phyloP scores from a whole-genome alignment of 805 yeast genomes.

The Clavispora santaluciae region DNA sequence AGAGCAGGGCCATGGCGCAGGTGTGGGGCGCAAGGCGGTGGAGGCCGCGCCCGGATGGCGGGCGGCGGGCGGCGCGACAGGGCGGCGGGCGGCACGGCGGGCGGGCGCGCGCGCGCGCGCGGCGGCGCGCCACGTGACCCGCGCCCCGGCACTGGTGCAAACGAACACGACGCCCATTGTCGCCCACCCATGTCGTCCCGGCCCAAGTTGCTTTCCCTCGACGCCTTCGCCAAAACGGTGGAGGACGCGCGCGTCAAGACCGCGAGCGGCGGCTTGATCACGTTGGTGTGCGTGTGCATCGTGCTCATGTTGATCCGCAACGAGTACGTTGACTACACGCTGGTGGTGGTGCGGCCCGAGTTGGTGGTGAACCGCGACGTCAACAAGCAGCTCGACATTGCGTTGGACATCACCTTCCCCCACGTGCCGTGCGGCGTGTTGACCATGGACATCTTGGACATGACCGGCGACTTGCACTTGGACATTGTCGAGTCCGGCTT shows the following conservation, averaged over 20 bases:
- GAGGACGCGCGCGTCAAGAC: slow-evolving; percentile 91
- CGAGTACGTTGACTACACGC: slow-evolving; percentile 74
- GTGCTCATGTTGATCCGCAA: slow-evolving; percentile 59
- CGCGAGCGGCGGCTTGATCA: slow-evolving; percentile 84
- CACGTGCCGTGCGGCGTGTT: slow-evolving; percentile 79
- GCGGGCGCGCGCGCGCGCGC: no score
- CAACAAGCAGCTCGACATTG: slow-evolving; percentile 69
- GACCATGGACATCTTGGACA: slow-evolving; percentile 83
- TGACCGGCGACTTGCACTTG: slow-evolving; percentile 76
- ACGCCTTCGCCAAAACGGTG: slow-evolving; percentile 90
- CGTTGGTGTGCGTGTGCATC: slow-evolving; percentile 61
- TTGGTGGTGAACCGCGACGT: slow-evolving; percentile 84
- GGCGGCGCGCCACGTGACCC: no score
- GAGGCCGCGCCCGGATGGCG: not conserved
- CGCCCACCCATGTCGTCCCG: slow-evolving; percentile 21
- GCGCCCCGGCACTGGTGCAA: no score
- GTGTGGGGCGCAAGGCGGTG: not conserved
- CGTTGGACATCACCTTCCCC: slow-evolving; percentile 79
- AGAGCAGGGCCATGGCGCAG: slow-evolving; percentile 5
- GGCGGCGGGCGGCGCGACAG: no score
- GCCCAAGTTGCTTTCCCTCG: slow-evolving; percentile 54
- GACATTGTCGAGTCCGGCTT: slow-evolving; percentile 72
- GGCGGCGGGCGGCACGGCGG: no score
- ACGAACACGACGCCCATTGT: no score
- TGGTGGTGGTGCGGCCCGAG: slow-evolving; percentile 69